A percentile compares a stretch with the other conserved stretches of the same genome.
These are phyloP conservation scores for Cyclotella atomus DNA, from an alignment of 108 stramenopile species.

Conservation along the genomic window DNA sequence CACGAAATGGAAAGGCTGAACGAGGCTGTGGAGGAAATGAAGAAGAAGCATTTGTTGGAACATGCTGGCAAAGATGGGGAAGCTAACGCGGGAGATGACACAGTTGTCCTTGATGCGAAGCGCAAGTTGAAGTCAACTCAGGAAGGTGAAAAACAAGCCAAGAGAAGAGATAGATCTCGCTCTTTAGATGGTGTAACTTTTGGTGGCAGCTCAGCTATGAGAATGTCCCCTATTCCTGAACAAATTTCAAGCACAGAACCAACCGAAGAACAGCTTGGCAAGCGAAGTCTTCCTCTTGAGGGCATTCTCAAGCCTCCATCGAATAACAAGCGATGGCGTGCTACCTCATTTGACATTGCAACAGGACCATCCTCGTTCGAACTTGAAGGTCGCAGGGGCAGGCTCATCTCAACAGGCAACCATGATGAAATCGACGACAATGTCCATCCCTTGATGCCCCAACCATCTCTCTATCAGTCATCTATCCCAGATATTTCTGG, in stretches of 20 bases:
- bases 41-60: constrained; percentile 22
- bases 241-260: not conserved
- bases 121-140: not conserved
- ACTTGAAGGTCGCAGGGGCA: constrained; percentile 7
- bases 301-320: constrained; percentile 41
- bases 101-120: not conserved
- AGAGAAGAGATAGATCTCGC: constrained; percentile 26
- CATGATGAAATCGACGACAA: constrained; percentile 28
- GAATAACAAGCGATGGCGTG: constrained; percentile 41
- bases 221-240: constrained; percentile 7
- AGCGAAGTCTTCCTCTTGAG: constrained; percentile 20
- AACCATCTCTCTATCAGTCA: constrained; percentile 57
- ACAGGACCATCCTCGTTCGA: constrained; percentile 36
- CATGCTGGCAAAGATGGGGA: not conserved
- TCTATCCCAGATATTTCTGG: constrained; percentile 33
- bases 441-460: constrained; percentile 42
- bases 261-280: constrained; percentile 2
- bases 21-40: constrained; percentile 48
- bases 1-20: constrained; percentile 62
- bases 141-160: not conserved
- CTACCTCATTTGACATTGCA: constrained; percentile 44
- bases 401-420: constrained; percentile 4
- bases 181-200: constrained; percentile 42
- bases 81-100: not conserved
- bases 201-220: not conserved